Evolutionary conservation across 2,329 filamentous ascomycete genomes (phyloP), one percentile per base, ranked within the genome.

Genomic region (Colletotrichum sublineola): DNA sequence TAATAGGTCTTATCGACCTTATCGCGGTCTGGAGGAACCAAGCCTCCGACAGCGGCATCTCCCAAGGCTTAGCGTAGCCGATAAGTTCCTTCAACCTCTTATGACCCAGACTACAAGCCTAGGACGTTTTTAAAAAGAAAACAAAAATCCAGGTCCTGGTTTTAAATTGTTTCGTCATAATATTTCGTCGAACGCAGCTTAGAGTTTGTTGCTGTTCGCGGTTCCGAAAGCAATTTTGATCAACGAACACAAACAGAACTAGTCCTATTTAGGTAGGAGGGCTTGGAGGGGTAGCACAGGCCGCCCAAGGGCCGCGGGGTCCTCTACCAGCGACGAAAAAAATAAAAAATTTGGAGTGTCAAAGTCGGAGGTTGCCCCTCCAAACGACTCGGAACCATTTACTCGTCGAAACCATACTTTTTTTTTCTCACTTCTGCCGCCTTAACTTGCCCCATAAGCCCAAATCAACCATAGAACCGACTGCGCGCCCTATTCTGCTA

Each of bases 261-360:
- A 73, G 40, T 61, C 60, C 53, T 42, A 15, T 65, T 64, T 29
- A 29, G 67, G 70, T 38, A 69, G 33, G 20, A 36, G 48, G 33
- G 33, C n/a, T 61, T 73, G 70, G 70, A 70, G 70, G 70, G 70
- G 70, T 73, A 70, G 64, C 18, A 44, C 56, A 38, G 44, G 20
- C 55, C 31, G 70, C 61, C 61, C 70, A 70, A 29, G 70, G 66
- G 67, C 70, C 70, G 70, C 70, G 60, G 70, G 70, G 70, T 73
- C 61, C 53, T 69, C 53, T 56, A 33, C 60, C 60, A 73, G 33
- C 46, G 42, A 63, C 44, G 40, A 53, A 46, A 69, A 12, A 72
- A n/a, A n/a, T n/a, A n/a, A 71, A 72, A 71, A 73, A 73, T 56
- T 73, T 69, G 55, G 70, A 70, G 56, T 38, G 70, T 70, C 70